A percentile compares a stretch with the other conserved stretches of the same genome.
phyloP scores from a whole-genome alignment of 345 rosid genomes.

The Sonneratia caseolaris region DNA sequence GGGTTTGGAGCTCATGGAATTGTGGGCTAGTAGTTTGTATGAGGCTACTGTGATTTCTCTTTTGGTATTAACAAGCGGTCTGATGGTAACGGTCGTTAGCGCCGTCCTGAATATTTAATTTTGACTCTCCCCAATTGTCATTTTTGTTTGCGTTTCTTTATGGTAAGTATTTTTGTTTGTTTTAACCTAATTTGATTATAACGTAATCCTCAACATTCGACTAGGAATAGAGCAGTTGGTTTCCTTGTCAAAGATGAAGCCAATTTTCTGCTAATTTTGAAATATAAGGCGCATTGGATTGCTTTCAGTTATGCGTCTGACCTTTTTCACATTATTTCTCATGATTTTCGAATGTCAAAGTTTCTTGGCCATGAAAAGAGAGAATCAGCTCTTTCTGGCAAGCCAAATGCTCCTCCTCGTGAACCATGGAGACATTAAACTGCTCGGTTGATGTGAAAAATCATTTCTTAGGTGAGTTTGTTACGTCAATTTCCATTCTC shows the following conservation, averaged over 20 bases:
- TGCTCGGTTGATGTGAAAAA: too few species aligned
- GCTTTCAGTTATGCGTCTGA: neutral
- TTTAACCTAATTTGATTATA: neutral
- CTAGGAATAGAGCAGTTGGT: neutral
- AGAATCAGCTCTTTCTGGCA: neutral
- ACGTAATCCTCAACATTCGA: neutral
- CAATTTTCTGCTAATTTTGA: neutral
- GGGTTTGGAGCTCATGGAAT: too few species aligned
- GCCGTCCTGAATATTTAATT: neutral
- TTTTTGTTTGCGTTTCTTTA: neutral
- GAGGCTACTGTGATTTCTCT: neutral
- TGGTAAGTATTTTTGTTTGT: too few species aligned
- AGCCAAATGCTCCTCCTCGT: neutral
- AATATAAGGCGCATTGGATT: neutral
- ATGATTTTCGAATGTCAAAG: neutral
- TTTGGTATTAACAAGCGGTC: neutral
- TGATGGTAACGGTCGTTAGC: neutral
- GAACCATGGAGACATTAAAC: neutral
- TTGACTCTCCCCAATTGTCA: neutral
- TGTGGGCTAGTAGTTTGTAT: neutral
- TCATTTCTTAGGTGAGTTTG: too few species aligned
- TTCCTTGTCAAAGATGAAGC: neutral
- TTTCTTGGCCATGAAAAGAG: too few species aligned
- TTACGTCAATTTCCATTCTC: too few species aligned
- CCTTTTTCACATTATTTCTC: neutral